phyloP scores from a whole-genome alignment of 176 grass and related monocot genomes.

The Oryza meridionalis region DNA sequence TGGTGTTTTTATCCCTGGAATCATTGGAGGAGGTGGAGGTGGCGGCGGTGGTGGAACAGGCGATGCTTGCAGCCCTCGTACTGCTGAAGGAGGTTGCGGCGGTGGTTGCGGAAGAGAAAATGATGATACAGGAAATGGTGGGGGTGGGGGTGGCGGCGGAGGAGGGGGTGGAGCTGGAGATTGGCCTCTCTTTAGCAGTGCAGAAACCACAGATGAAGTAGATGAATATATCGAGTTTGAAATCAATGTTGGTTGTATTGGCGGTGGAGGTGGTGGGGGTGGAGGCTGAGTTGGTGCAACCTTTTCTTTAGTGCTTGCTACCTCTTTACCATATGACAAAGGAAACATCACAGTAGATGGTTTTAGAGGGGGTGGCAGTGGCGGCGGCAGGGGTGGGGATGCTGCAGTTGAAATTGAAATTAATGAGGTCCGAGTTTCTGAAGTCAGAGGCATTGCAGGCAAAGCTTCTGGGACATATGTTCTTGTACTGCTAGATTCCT shows the following conservation, averaged over 20 bases:
- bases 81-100: not conserved
- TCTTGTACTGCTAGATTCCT: conserved; percentile 32
- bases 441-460: conserved; percentile 24
- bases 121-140: conserved; percentile 22
- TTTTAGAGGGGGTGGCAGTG: conserved; percentile 30
- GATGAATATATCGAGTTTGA: conserved; percentile 30
- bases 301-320: conserved; percentile 20
- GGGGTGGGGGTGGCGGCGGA: conserved; percentile 15
- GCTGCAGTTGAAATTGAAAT: conserved; percentile 30
- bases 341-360: conserved; percentile 27
- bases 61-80: no score
- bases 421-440: conserved; percentile 20
- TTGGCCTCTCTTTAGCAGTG: conserved; percentile 21
- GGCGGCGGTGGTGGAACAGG: no score
- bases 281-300: conserved; percentile 40
- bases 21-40: no score
- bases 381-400: conserved; percentile 9
- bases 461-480: conserved; percentile 25
- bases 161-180: conserved; percentile 31
- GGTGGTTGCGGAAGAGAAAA: conserved; percentile 11
- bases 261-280: conserved; percentile 12
- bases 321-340: conserved; percentile 30
- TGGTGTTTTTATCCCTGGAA: no score
- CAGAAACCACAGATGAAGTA: conserved; percentile 20
- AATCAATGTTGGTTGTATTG: conserved; percentile 26